phyloP scores from a whole-genome alignment of 2,329 filamentous ascomycete species.

The Xylaria digitata region DNA sequence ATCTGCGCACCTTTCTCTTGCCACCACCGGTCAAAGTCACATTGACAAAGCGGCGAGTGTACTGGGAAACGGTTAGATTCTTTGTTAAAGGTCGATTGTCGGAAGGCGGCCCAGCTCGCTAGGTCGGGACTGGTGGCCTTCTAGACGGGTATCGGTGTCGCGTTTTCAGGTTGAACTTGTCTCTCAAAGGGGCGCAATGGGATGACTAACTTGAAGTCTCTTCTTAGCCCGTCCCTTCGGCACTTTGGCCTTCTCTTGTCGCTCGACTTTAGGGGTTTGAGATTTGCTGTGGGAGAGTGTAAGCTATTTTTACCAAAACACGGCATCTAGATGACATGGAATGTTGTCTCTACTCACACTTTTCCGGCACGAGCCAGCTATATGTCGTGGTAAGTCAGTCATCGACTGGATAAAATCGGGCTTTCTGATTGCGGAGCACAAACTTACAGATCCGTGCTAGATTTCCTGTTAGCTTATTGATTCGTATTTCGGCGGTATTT shows the following conservation, averaged over 20 bases:
- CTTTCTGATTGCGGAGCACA: no score
- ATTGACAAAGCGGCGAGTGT: slow-evolving; percentile 98
- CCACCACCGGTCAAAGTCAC: slow-evolving; percentile 90
- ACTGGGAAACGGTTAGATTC: slow-evolving; percentile 53
- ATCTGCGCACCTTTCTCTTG: slow-evolving; percentile 89
- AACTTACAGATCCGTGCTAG: no score
- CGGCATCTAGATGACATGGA: no score
- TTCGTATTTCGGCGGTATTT: no score
- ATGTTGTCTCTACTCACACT: neutral
- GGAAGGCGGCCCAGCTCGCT: no score
- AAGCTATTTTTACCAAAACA: no score
- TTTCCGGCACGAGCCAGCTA: slow-evolving; percentile 80
- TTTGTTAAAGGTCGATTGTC: no score
- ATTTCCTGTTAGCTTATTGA: no score
- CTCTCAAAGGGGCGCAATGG: neutral
- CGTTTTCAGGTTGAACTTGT: neutral
- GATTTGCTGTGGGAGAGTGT: neutral
- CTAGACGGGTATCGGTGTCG: no score
- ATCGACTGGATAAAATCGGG: no score
- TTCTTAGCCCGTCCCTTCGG: slow-evolving; percentile 98
- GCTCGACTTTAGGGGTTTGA: slow-evolving; percentile 27
- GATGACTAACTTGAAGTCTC: slow-evolving; percentile 62
- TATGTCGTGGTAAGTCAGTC: no score
- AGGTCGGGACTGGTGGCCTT: no score
- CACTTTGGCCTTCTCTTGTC: slow-evolving; percentile 66